Conservation (phyloP, 352 stramenopile genomes). For the Phytophthora ohioensis region DNA sequence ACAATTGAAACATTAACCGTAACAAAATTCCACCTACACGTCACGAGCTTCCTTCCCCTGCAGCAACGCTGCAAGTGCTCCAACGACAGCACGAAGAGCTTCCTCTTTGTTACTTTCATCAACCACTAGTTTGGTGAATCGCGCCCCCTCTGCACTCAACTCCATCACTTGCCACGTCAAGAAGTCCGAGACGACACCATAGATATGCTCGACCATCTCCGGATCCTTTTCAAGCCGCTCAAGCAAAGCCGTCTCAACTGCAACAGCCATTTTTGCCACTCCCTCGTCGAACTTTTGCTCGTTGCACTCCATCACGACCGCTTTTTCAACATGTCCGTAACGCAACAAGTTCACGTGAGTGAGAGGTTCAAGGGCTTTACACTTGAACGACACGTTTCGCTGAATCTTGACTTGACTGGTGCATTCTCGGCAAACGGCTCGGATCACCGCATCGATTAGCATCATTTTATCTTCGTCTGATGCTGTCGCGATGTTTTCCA, state of each 20-base stretch:
- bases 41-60: conserved; percentile 20
- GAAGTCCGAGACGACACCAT: conserved; percentile 27
- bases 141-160: conserved; percentile 9
- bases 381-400: conserved; percentile 22
- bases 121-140: conserved; percentile 21
- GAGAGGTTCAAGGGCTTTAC: conserved; percentile 13
- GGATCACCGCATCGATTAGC: conserved; percentile 24
- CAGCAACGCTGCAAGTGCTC: conserved; percentile 14
- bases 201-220: conserved; percentile 5
- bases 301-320: conserved; percentile 23
- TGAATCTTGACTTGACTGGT: conserved; percentile 20
- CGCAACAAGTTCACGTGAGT: conserved; percentile 14
- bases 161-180: conserved; percentile 37
- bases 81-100: conserved; percentile 10
- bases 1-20: no score
- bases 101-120: conserved; percentile 14
- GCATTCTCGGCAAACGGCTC: conserved; percentile 22
- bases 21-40: not conserved
- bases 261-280: conserved; percentile 15
- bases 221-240: conserved; percentile 21
- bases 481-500: conserved; percentile 6
- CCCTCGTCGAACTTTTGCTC: conserved; percentile 20
- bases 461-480: conserved; percentile 15
- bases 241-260: conserved; percentile 16
- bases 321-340: conserved; percentile 10